Conservation (phyloP, 495 filamentous ascomycete species). For the Pyrenula massariospora region DNA sequence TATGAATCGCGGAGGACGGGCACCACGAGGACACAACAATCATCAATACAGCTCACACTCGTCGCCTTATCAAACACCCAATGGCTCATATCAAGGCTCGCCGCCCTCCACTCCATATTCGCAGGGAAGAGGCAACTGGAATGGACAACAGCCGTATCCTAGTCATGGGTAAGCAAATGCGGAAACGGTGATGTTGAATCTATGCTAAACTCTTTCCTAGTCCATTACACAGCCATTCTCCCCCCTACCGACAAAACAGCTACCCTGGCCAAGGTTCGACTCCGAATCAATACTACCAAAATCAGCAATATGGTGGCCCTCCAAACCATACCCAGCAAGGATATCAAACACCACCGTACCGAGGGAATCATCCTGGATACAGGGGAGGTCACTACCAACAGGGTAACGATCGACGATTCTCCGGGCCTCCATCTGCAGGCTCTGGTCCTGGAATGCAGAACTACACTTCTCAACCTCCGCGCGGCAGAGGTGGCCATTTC, state of each 20-base stretch:
- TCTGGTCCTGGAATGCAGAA: slow-evolving; percentile 22
- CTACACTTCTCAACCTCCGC: slow-evolving; percentile 23
- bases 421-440: slow-evolving; percentile 15
- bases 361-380: slow-evolving; percentile 40
- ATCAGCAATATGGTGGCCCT: slow-evolving; percentile 38
- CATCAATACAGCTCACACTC: slow-evolving; percentile 29
- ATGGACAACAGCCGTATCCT: slow-evolving; percentile 41
- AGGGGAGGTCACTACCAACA: slow-evolving; percentile 42
- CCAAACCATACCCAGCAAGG: slow-evolving; percentile 37
- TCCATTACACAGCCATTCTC: slow-evolving; percentile 25
- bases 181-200: not conserved
- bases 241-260: slow-evolving; percentile 37
- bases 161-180: slow-evolving; percentile 43
- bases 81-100: slow-evolving; percentile 52
- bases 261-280: slow-evolving; percentile 30
- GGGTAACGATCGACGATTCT: slow-evolving; percentile 38
- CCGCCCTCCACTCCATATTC: slow-evolving; percentile 55
- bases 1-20: slow-evolving; percentile 19
- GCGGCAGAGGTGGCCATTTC: slow-evolving; percentile 36
- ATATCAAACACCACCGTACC: slow-evolving; percentile 35
- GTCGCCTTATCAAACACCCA: slow-evolving; percentile 44
- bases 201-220: slow-evolving; percentile 7
- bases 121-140: slow-evolving; percentile 42
- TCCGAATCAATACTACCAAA: slow-evolving; percentile 42
- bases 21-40: slow-evolving; percentile 18